Evolutionary conservation across 106 monocot genomes (phyloP), one percentile per base, ranked within the genome.

Genomic region (Dendrobium officinale): DNA sequence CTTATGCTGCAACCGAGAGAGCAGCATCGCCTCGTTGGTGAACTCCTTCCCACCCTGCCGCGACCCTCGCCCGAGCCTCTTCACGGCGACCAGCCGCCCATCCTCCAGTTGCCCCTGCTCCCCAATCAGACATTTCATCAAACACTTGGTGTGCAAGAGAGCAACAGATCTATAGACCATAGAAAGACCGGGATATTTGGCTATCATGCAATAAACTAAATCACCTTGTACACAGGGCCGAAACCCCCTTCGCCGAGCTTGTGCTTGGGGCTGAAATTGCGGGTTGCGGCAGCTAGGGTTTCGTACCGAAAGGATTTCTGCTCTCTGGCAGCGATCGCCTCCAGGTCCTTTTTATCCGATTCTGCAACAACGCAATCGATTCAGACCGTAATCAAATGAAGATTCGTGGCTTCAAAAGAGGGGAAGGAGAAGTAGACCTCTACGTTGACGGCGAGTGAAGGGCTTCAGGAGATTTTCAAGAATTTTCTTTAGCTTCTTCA

Each of bases 161-260:
- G 15, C 51, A 51, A 51, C 0, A 10, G 51, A 51, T 51, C 15
- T 51, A 13, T 51, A 51, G 10, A 3, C 2, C 51, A 10, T 10
- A 3, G 51, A 51, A 13, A 13, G 51, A 15, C 15, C 51, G 13
- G 51, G 3, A 51, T 13, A 15, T 10, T 13, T 10, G n/a, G n/a
- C 1, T 20, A 42, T 42, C 3, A 19, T 15, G 10, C 37, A 8
- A 10, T 13, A 27, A 70, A 31, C 3, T 13, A 33, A 37, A 37
- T 27, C 33, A 74, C 88, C 90, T 84, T 89, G 80, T 79, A 94
- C 40, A 94, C 94, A 10, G 86, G 81, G 16, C 94, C 94, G 81
- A 91, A 94, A n/a, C 94, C 94, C 29, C 94, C 94, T 77, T 91
- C 88, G 22, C 94, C 94, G 54, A 94, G 91, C 89, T 86, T 84